Evolutionary conservation across 768 basidiomycete genomes (phyloP), one percentile per base, ranked within the genome.

Genomic region (Naematelia aurantialba): DNA sequence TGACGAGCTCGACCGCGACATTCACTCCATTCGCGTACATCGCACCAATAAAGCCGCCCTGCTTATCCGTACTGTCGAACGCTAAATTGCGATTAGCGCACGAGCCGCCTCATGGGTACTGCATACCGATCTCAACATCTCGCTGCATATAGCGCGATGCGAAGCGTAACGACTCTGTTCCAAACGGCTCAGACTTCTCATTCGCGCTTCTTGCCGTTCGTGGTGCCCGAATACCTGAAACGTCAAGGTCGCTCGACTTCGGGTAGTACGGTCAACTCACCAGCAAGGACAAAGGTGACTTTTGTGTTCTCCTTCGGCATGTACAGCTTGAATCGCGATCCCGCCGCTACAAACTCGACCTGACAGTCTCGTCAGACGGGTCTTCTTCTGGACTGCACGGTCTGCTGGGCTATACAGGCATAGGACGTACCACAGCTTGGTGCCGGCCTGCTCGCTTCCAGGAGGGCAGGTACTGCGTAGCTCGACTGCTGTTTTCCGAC

Each of bases 261-360:
- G 1, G 56, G 31, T 26, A 12, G 45, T 44, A 4, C 48, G 26
- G 34, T 2, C 10, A n/a, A 68, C 78, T 64, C 73, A 86, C 89
- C 91, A 57, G 87, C 85, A 24, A 98, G 85, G 0, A 98, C 96
- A 53, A 99, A 80, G 0, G 96, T 99, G 58, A 97, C 78, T 42
- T 87, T 89, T 75, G 92, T 89, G 76, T 94, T 94, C 69, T 96
- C 92, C 75, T 89, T 91, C 0, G 89, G 89, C 31, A 92, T 81
- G 70, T 85, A 83, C 22, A 99, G 82, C 91, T 92, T 99, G 85
- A 93, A 98, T 54, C 94, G 85, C 11, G 93, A 96, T 25, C 93
- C 94, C 31, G 91, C 85, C 44, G 92, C 86, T 54, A 97, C 91
- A 72, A 89, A 96, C 42, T 98, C 93, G 17, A 98, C 89, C 68